Evolutionary conservation across 495 filamentous ascomycete species (phyloP).

Genomic region (Chaetomium cochliodes): DNA sequence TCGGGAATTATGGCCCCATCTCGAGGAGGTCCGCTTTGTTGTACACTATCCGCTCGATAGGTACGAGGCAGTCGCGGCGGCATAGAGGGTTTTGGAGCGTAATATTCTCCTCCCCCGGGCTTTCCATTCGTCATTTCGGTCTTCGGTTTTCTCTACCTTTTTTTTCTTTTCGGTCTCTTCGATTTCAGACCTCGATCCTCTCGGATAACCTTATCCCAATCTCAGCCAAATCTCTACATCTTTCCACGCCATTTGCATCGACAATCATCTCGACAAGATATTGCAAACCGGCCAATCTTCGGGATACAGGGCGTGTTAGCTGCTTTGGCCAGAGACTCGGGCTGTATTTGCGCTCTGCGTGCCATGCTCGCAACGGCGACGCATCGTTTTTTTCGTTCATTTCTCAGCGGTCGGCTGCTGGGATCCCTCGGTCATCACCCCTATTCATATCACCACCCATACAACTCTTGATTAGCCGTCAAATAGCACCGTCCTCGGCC

Average conservation of each 20-base stretch:
- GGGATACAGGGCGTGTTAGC: not conserved
- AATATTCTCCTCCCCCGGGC: slow-evolving; percentile 16
- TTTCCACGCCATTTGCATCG: not conserved
- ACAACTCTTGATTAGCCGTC: not conserved
- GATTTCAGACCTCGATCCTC: slow-evolving; percentile 8
- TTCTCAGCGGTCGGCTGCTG: slow-evolving; percentile 7
- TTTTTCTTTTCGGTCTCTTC: slow-evolving; percentile 10
- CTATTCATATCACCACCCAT: not conserved
- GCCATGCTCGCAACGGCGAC: not conserved
- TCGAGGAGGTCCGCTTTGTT: slow-evolving; percentile 35
- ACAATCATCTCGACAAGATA: slow-evolving; percentile 1
- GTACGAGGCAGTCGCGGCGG: slow-evolving; percentile 21
- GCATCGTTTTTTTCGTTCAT: not conserved
- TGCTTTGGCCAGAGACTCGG: not conserved
- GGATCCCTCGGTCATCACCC: not conserved
- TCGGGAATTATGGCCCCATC: slow-evolving; percentile 19
- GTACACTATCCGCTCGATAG: slow-evolving; percentile 41
- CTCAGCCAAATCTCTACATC: not conserved
- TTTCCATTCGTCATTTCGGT: not conserved
- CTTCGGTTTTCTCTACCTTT: not conserved
- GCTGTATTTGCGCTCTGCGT: slow-evolving; percentile 5
- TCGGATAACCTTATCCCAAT: slow-evolving; percentile 2
- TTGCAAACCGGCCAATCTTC: not conserved
- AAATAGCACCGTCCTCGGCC: not conserved
- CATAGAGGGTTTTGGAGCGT: slow-evolving; percentile 28